A percentile compares a stretch with the other conserved stretches of the same genome.
phyloP scores from a whole-genome alignment of 495 filamentous ascomycete species.

The Aspergillus incahuasiensis region DNA sequence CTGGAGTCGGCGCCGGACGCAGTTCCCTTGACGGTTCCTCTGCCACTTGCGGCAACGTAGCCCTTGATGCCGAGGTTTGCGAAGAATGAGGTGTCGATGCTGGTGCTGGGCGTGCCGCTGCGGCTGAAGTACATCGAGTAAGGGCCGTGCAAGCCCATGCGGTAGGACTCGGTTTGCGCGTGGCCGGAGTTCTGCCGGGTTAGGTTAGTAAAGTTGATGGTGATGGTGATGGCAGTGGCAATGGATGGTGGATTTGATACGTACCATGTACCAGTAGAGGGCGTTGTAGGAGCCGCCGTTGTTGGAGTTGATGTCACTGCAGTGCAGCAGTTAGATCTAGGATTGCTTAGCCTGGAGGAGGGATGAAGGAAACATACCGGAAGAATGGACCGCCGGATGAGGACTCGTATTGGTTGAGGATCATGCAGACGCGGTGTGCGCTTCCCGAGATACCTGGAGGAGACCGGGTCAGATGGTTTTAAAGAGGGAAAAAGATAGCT shows the following conservation, averaged over 20 bases:
- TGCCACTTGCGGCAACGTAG: slow-evolving; percentile 47
- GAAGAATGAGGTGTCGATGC: slow-evolving; percentile 57
- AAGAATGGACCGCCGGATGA: slow-evolving; percentile 50
- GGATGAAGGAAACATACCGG: slow-evolving; percentile 19
- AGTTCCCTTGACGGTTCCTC: slow-evolving; percentile 57
- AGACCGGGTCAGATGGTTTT: slow-evolving; percentile 3
- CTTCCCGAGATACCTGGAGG: slow-evolving; percentile 31
- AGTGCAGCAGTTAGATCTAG: slow-evolving; percentile 37
- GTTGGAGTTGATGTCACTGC: slow-evolving; percentile 62
- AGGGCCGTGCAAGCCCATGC: slow-evolving; percentile 63
- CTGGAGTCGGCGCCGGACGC: slow-evolving; percentile 50
- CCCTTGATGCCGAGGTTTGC: slow-evolving; percentile 52
- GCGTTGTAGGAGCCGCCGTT: slow-evolving; percentile 53
- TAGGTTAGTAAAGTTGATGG: too few species aligned
- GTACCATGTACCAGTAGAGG: slow-evolving; percentile 63
- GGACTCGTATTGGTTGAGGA: slow-evolving; percentile 39
- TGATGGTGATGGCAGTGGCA: too few species aligned
- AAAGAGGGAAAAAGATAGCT: neutral
- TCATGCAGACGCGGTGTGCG: slow-evolving; percentile 34
- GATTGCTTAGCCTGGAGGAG: too few species aligned
- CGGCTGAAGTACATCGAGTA: slow-evolving; percentile 60
- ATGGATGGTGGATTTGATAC: neutral
- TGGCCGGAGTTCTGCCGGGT: slow-evolving; percentile 21
- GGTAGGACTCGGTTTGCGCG: slow-evolving; percentile 57
- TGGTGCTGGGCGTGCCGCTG: slow-evolving; percentile 48